Conservation (phyloP, 192 early-diverging fungal species). For the Spizellomyces sp. region DNA sequence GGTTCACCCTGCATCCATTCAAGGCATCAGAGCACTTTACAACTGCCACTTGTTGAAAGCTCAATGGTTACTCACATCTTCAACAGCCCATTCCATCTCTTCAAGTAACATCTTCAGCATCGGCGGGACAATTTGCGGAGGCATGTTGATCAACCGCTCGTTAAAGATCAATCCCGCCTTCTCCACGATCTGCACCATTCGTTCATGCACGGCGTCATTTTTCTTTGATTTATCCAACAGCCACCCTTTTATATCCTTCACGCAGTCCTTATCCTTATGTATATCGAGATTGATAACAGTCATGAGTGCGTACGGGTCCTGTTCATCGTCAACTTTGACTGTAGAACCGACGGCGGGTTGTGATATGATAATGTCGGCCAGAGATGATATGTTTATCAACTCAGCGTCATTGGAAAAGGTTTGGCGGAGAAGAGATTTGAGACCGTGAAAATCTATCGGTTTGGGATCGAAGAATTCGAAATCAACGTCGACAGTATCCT, state of each 20-base stretch:
- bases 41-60: not conserved
- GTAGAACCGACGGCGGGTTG: constrained; percentile 81
- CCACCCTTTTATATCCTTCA: constrained; percentile 51
- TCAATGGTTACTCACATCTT: constrained; percentile 53
- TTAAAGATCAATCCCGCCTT: constrained; percentile 62
- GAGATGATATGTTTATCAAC: constrained; percentile 68
- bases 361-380: constrained; percentile 80
- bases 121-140: constrained; percentile 85
- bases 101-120: constrained; percentile 90
- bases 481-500: constrained; percentile 76
- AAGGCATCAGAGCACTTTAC: too few relatives aligned
- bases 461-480: constrained; percentile 96
- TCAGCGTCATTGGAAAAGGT: constrained; percentile 82
- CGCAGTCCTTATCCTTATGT: constrained; percentile 49
- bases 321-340: constrained; percentile 80
- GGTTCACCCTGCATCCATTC: constrained; percentile 56
- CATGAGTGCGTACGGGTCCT: constrained; percentile 86
- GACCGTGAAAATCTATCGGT: constrained; percentile 84
- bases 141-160: constrained; percentile 96
- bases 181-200: constrained; percentile 3
- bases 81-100: constrained; percentile 75
- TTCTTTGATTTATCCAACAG: constrained; percentile 63
- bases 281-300: constrained; percentile 71
- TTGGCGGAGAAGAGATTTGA: constrained; percentile 83
- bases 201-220: constrained; percentile 8